Percentiles rank a stretch among this genome's conserved stretches.
Conservation (phyloP, 176 grass and related monocot genomes). For the Stipa capillata region DNA sequence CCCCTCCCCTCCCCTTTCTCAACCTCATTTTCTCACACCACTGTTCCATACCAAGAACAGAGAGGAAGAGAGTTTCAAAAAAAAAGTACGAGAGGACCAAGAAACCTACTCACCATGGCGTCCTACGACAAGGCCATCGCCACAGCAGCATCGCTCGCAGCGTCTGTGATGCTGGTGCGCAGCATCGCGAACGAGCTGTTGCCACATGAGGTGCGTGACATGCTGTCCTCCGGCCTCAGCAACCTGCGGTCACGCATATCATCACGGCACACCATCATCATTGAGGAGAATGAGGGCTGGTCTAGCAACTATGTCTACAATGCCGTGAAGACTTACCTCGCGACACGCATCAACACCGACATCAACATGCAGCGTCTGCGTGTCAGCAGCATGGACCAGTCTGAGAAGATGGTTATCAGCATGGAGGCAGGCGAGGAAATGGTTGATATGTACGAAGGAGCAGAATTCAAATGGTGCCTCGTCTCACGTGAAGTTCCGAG, state of each 20-base stretch:
- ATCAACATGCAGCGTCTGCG: slow-evolving; percentile 1
- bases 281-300: slow-evolving; percentile 43
- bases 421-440: slow-evolving; percentile 37
- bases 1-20: background rate
- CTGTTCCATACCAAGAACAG: slow-evolving; percentile 1
- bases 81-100: background rate
- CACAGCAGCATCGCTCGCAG: slow-evolving; percentile 33
- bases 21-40: background rate
- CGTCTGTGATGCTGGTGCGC: slow-evolving; percentile 33
- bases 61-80: background rate
- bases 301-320: slow-evolving; percentile 32
- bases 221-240: slow-evolving; percentile 6
- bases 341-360: slow-evolving; percentile 7
- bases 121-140: slow-evolving; percentile 40
- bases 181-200: slow-evolving; percentile 29
- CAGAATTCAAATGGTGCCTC: slow-evolving; percentile 34
- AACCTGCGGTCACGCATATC: slow-evolving; percentile 26
- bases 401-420: slow-evolving; percentile 16
- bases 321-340: slow-evolving; percentile 2
- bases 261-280: slow-evolving; percentile 39
- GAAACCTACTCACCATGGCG: slow-evolving; percentile 26
- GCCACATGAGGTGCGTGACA: slow-evolving; percentile 26
- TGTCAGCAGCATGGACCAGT: slow-evolving; percentile 8
- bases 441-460: slow-evolving; percentile 17
- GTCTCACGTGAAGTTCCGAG: background rate